Percentiles rank a stretch among this genome's conserved stretches.
Evolutionary conservation across 352 stramenopile genomes (phyloP).

Genomic region (Globisporangium iwayamae): DNA sequence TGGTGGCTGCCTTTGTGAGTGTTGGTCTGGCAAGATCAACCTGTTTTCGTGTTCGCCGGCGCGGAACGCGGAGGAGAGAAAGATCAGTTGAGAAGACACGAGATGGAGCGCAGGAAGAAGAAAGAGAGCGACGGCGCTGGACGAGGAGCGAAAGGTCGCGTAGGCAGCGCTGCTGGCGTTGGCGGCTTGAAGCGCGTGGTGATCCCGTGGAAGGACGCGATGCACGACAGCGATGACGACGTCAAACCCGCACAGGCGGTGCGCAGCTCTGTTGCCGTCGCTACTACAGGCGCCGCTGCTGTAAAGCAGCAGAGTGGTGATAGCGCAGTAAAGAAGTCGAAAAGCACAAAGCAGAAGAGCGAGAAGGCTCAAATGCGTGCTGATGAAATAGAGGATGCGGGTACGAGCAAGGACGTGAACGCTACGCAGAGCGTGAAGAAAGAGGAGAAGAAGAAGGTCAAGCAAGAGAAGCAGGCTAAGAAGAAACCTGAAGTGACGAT

Average conservation of each 20-base stretch:
- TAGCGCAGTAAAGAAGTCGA: slow-evolving; percentile 1
- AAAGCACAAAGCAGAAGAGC: slow-evolving; percentile 10
- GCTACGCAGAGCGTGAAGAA: not conserved
- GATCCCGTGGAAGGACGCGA: slow-evolving; percentile 32
- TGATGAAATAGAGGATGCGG: not conserved
- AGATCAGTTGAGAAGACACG: slow-evolving; percentile 8
- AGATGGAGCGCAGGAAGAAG: slow-evolving; percentile 13
- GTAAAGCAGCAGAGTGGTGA: not conserved
- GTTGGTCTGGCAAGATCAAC: slow-evolving; percentile 10
- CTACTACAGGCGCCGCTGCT: not conserved
- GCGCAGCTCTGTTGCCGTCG: not conserved
- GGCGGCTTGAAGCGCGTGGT: slow-evolving; percentile 21
- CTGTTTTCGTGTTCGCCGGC: not conserved
- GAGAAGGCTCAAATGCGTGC: not conserved
- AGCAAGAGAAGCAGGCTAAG: not conserved
- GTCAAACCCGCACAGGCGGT: not conserved
- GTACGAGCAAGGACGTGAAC: not conserved
- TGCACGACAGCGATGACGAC: slow-evolving; percentile 16
- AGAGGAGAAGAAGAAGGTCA: not conserved
- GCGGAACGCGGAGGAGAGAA: not conserved
- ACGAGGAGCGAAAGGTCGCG: not conserved
- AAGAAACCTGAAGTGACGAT: slow-evolving; percentile 1
- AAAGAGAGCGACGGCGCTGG: not conserved
- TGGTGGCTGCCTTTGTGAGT: slow-evolving; percentile 1
- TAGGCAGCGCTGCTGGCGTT: not conserved